Conservation (phyloP, 2,329 filamentous ascomycete species). For the Botryotinia convoluta region DNA sequence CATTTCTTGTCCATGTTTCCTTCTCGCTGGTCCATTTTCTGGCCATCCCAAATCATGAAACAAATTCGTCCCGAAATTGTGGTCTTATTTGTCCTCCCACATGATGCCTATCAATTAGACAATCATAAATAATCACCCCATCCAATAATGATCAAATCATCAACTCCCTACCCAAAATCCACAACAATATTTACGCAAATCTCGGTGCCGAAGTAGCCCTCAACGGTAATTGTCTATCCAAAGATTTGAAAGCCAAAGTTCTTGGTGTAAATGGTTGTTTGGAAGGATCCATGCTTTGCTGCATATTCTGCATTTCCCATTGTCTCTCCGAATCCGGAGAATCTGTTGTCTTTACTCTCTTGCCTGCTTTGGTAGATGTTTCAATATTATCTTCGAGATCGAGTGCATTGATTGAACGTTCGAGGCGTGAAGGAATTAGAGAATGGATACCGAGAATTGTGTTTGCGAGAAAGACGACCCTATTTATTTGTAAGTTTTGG, state of each 20-base stretch:
- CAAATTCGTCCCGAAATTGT: neutral
- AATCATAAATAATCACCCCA: neutral
- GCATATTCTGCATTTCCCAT: constrained; percentile 59
- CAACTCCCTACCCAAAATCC: neutral
- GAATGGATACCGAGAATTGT: constrained; percentile 58
- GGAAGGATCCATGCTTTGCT: constrained; percentile 39
- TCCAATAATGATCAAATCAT: neutral
- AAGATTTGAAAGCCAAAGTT: constrained; percentile 64
- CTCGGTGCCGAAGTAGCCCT: constrained; percentile 34
- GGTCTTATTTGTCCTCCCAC: neutral
- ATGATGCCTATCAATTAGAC: neutral
- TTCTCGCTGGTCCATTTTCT: neutral
- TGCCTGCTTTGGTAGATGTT: neutral
- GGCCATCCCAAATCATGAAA: neutral
- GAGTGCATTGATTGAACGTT: constrained; percentile 51
- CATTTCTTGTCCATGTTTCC: neutral
- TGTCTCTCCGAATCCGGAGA: constrained; percentile 44
- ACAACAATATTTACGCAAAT: neutral
- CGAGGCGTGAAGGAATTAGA: constrained; percentile 42
- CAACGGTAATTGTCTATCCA: constrained; percentile 57
- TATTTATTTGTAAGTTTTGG: constrained; percentile 36
- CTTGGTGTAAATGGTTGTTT: constrained; percentile 61
- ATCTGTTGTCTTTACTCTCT: constrained; percentile 34
- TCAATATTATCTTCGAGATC: constrained; percentile 46
- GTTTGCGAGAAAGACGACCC: constrained; percentile 59